Percentiles rank a stretch among this genome's conserved stretches.
Evolutionary conservation across 108 stramenopile genomes (phyloP).

Genomic region (Thalassiosira profunda): DNA sequence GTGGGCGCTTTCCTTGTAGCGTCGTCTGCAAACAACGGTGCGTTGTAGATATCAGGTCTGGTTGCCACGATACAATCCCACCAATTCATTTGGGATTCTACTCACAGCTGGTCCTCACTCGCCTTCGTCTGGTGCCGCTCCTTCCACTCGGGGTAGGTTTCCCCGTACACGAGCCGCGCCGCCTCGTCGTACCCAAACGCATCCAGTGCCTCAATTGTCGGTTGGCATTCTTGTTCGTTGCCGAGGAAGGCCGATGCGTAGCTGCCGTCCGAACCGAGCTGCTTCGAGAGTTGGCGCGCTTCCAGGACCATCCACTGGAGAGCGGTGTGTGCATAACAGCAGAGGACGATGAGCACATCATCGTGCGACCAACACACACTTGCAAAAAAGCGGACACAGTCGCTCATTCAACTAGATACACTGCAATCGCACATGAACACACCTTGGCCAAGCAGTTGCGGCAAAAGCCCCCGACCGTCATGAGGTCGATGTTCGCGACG

Average conservation of each 20-base stretch:
- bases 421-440: background rate
- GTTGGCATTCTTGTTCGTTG: constrained; percentile 10
- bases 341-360: too few species aligned
- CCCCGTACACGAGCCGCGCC: constrained; percentile 48
- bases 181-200: constrained; percentile 51
- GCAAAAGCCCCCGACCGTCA: constrained; percentile 69
- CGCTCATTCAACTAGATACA: too few species aligned
- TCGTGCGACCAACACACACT: too few species aligned
- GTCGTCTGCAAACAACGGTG: constrained; percentile 10
- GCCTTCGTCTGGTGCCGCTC: constrained; percentile 49
- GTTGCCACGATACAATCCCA: background rate
- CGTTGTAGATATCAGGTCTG: background rate
- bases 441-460: constrained; percentile 71
- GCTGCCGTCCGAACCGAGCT: constrained; percentile 8
- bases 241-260: background rate
- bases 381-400: too few species aligned
- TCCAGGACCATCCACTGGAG: constrained; percentile 62
- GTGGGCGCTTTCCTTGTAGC: constrained; percentile 28
- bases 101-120: constrained; percentile 54
- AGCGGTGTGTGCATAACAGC: too few species aligned
- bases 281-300: constrained; percentile 37
- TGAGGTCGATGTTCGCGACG: constrained; percentile 84
- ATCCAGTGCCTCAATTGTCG: constrained; percentile 13
- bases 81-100: background rate
- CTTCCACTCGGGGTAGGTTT: constrained; percentile 53